phyloP scores from a whole-genome alignment of 164 flowering plant genomes.

The Vitis cinerea region DNA sequence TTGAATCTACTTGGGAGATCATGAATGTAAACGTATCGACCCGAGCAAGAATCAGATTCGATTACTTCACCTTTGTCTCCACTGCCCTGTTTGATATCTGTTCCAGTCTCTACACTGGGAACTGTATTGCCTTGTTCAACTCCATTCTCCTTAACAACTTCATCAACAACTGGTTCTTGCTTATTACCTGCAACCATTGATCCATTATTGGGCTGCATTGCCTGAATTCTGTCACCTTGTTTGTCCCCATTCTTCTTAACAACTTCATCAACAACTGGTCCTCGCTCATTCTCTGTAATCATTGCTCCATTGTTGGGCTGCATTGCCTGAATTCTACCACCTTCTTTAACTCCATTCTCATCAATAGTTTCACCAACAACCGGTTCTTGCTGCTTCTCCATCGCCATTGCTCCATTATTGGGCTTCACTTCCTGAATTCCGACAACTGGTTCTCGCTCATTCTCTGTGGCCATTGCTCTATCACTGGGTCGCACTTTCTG shows the following conservation, averaged over 20 bases:
- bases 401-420: no score
- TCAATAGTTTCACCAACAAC: no score
- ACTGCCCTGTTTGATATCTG: background rate
- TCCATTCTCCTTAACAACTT: background rate
- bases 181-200: background rate
- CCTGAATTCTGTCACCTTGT: background rate
- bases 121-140: background rate
- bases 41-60: constrained; percentile 32
- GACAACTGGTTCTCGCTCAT: background rate
- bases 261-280: background rate
- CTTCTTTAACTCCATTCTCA: no score
- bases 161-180: background rate
- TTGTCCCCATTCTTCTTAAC: background rate
- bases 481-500: background rate
- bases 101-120: background rate
- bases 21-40: constrained; percentile 57
- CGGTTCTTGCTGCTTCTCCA: no score
- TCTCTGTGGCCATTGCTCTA: background rate
- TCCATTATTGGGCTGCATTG: no score
- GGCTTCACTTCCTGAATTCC: no score
- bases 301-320: no score
- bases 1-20: constrained; percentile 55
- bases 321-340: no score
- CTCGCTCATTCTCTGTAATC: background rate
- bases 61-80: background rate